Conservation (phyloP, 1,284 basidiomycete genomes). For the Rhodotorula sp. region DNA sequence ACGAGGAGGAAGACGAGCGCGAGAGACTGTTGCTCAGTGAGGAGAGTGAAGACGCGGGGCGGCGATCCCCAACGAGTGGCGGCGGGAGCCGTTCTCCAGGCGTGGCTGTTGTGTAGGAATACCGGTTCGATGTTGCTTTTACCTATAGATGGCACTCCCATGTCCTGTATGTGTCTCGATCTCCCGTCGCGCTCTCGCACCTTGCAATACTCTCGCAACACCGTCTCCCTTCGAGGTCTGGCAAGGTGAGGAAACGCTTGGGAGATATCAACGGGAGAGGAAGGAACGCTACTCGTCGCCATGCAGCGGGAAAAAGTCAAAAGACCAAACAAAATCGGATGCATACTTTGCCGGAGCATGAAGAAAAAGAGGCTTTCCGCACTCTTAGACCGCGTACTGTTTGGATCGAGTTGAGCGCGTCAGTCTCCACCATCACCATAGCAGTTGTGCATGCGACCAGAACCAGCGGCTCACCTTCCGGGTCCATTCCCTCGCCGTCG, state of each 20-base stretch:
- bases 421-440: background rate
- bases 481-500: conserved; percentile 94
- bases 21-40: conserved; percentile 5
- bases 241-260: too few species aligned
- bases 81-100: background rate
- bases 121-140: background rate
- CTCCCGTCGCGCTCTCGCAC: background rate
- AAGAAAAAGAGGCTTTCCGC: background rate
- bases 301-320: background rate
- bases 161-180: too few species aligned
- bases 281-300: background rate
- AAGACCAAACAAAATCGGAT: background rate
- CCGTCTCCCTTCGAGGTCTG: background rate
- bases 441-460: too few species aligned
- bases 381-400: conserved; percentile 47
- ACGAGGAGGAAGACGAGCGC: background rate
- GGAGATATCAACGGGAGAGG: too few species aligned
- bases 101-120: background rate
- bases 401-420: background rate
- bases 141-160: background rate
- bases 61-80: background rate
- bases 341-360: background rate
- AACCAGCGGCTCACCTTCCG: conserved; percentile 61
- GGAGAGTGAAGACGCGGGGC: background rate
- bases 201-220: background rate